Base-by-base conservation (phyloP, 139 green algal species). In the Medakamo hakoo region DNA sequence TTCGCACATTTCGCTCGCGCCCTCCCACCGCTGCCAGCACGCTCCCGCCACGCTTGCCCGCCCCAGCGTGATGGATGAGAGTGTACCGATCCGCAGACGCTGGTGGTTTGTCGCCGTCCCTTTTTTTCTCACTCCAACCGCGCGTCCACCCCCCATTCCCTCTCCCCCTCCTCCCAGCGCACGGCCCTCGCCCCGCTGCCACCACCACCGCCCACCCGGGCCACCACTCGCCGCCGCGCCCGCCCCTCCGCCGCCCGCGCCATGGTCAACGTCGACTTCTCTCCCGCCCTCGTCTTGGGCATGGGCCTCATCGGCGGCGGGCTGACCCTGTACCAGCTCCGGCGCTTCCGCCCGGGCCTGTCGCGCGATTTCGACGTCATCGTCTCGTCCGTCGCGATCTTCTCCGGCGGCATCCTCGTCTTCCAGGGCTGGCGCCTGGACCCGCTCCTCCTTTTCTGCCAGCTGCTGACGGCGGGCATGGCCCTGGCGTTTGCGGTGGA, bases 341-440 rank as follows among this genome's bases (percentile, higher is more conserved):
- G 80, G 3, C 70, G 67, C 59, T 64, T 68, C 19, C 69, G 68
- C 49, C 78, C 80, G 1, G 65, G 69, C 56, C 69, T 89, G 22
- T 80, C 68, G 32, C 76, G 79, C 30, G 82, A 89, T 60, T 80
- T 83, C 32, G 82, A 89, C 59, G 70, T 89, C 27, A 73, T 89
- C 40, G 71, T 89, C 28, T 82, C 75, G 19, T 83, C 72, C 57
- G 64, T 87, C 14, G 71, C 76, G 9, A 60, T 86, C 2, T 72
- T 87, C 28, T 73, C 71, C 30, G 82, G 82, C 3, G 82, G 82
- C 59, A 89, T 89, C 62, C 77, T 89, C 26, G 71, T 89, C 26
- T 89, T 89, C 60, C 68, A 80, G 73, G 82, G 82, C 23, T 89
- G 82, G 82, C 68, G 82, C 58, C 63, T 89, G 19, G 82, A 89